Evolutionary conservation across 257 asterid genomes (phyloP), one percentile per base, ranked within the genome.

Genomic region (Salvia miltiorrhiza): DNA sequence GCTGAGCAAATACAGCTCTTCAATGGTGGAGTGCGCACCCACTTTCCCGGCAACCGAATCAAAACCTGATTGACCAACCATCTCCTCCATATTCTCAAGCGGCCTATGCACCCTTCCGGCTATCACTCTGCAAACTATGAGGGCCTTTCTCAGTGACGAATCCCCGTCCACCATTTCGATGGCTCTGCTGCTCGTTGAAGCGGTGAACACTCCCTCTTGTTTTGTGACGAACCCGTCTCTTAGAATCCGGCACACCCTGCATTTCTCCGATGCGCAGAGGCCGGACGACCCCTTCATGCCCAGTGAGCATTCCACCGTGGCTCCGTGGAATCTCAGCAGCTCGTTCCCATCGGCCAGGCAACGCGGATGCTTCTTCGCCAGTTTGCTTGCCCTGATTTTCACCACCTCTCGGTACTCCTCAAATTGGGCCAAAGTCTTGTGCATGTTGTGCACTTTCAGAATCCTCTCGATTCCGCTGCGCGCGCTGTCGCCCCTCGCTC

Each of bases 301-400:
- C 1, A 94, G 81, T 1, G 81, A 16, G 83, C 97, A 91, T 6
- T 82, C 87, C 1, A 91, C 69, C 4, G 88, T 72, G 1, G 97
- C 70, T 16, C 97, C 96, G 45, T 84, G 86, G 73, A 94, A 94
- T 16, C 97, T 73, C 47, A 94, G 78, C 12, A 90, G 89, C 65
- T 94, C 99, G 73, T 94, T 91, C 1, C 99, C 99, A 39, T 94
- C 99, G 1, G 99, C 99, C 7, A 89, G n/a, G 79, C 99, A 94
- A 49, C 99, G 89, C 0, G 97, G 93, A 32, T 94, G 99, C 48
- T 90, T 94, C 71, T 90, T 93, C 1, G 81, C 39, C 9, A 93
- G 85, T 57, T 82, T 90, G 76, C 80, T 82, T n/a, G 95, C 97
- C 66, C 76, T 93, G 73, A 85, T 87, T 69, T 90, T 93, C 5